Percentiles rank a stretch among this genome's conserved stretches.
Evolutionary conservation across 305 asterid species (phyloP).

Genomic region (Fraxinus ornus): DNA sequence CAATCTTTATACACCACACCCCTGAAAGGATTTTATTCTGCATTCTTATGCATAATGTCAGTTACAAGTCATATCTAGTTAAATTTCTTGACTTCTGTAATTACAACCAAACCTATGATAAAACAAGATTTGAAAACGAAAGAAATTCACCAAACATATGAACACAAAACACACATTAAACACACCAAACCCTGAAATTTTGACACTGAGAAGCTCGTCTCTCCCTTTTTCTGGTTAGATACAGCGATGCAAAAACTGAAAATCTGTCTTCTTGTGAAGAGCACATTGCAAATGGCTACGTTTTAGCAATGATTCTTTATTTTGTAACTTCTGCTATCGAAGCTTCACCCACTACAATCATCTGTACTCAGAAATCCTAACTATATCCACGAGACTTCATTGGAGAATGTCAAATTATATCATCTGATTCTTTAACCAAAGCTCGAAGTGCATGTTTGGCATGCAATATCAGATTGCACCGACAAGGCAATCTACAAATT

Average conservation of each 20-base stretch:
- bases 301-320: constrained; percentile 24
- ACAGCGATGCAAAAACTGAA: not conserved
- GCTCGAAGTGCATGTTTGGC: not conserved
- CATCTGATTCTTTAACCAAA: not conserved
- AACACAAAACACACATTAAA: constrained; percentile 26
- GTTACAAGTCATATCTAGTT: not conserved
- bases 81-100: not conserved
- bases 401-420: not conserved
- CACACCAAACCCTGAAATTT: constrained; percentile 28
- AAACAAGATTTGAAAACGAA: constrained; percentile 21
- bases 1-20: not conserved
- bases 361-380: constrained; percentile 23
- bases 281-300: constrained; percentile 12
- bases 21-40: not conserved
- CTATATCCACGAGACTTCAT: constrained; percentile 11
- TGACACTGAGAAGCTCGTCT: constrained; percentile 15
- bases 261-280: constrained; percentile 3
- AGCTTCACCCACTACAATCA: constrained; percentile 23
- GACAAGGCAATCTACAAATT: not conserved
- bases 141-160: constrained; percentile 8
- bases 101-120: constrained; percentile 45
- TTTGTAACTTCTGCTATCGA: constrained; percentile 24
- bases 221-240: constrained; percentile 27
- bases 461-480: not conserved
- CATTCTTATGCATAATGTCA: not conserved